Conservation (phyloP, 495 filamentous ascomycete species). For the Penicillium alfredii region DNA sequence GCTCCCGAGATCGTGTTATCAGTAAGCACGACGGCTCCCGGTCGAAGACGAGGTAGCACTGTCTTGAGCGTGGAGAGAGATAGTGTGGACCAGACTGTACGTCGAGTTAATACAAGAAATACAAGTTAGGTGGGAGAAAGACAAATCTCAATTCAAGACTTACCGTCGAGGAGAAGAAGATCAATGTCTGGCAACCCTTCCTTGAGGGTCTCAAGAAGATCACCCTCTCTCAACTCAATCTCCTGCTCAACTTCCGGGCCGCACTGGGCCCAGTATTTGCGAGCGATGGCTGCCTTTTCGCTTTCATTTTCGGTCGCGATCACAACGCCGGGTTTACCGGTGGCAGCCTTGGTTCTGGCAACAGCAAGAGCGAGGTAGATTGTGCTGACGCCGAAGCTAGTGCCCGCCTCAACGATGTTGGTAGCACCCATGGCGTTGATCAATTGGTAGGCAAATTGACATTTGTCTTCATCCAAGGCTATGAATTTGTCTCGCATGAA, state of each 20-base stretch:
- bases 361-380: conserved; percentile 53
- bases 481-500: conserved; percentile 46
- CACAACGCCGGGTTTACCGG: conserved; percentile 31
- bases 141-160: conserved; percentile 11
- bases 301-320: conserved; percentile 52
- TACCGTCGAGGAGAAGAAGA: conserved; percentile 52
- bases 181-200: conserved; percentile 38
- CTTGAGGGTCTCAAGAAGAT: conserved; percentile 47
- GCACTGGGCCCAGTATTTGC: conserved; percentile 42
- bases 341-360: conserved; percentile 19
- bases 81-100: conserved; percentile 45
- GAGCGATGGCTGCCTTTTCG: conserved; percentile 39
- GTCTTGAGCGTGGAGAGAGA: conserved; percentile 44
- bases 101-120: conserved; percentile 1
- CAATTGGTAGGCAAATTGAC: conserved; percentile 44
- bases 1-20: conserved; percentile 41
- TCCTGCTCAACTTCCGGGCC: conserved; percentile 33
- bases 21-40: conserved; percentile 41
- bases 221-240: conserved; percentile 50
- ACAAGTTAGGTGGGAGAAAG: neutral
- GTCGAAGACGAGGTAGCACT: conserved; percentile 37
- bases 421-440: conserved; percentile 33
- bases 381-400: conserved; percentile 51
- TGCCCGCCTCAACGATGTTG: conserved; percentile 49
- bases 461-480: conserved; percentile 49